A percentile compares a stretch with the other conserved stretches of the same genome.
Conservation (phyloP, 169 alveolate species). For the Cryptosporidium parvum region DNA sequence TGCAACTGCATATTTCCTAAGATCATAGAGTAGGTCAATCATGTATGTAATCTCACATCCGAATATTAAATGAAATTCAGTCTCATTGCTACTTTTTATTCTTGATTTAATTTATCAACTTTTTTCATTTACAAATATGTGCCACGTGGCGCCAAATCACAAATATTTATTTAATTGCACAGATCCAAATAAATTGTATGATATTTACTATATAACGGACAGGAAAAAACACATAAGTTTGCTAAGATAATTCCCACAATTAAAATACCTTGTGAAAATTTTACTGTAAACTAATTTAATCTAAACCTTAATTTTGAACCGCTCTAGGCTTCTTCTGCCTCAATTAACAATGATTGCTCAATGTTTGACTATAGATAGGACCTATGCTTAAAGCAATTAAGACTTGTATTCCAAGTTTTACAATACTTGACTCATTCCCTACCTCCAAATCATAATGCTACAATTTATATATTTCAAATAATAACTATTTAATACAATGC, state of each 20-base stretch:
- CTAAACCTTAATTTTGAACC: background rate
- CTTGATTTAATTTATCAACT: background rate
- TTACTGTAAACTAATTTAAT: too few relatives aligned
- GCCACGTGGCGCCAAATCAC: background rate
- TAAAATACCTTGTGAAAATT: too few relatives aligned
- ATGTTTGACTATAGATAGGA: background rate
- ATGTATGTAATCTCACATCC: slow-evolving; percentile 6
- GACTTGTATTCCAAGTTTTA: background rate
- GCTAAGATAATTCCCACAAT: background rate
- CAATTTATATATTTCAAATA: too few relatives aligned
- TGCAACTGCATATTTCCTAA: slow-evolving; percentile 39
- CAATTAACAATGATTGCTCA: background rate
- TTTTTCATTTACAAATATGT: background rate
- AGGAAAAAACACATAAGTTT: background rate
- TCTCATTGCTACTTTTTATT: background rate
- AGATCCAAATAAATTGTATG: too few relatives aligned
- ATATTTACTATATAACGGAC: background rate
- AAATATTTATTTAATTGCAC: too few relatives aligned
- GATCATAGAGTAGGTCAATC: slow-evolving; percentile 58
- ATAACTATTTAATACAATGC: background rate
- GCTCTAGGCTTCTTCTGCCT: too few relatives aligned
- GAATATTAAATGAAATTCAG: background rate
- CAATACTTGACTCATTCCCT: too few relatives aligned
- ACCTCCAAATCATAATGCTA: background rate
- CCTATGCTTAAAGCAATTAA: background rate